phyloP scores from a whole-genome alignment of 225 moss, liverwort and hornwort genomes.

The Pseudisothecium myosuroides region DNA sequence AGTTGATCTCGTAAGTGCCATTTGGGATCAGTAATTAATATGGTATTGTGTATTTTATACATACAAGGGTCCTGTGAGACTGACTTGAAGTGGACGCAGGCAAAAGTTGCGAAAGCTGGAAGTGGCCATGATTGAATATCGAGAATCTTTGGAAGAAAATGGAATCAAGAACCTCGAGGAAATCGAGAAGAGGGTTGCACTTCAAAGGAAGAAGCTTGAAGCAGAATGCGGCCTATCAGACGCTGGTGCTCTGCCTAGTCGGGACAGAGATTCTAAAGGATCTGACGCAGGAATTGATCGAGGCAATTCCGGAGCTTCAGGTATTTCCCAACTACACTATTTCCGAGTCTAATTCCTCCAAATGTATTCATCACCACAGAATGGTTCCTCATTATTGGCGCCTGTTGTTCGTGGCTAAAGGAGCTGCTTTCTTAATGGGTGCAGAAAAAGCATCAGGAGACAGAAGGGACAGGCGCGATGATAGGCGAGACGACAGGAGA shows the following conservation, averaged over 20 bases:
- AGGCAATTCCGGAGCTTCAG: constrained; percentile 49
- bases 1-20: background rate
- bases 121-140: constrained; percentile 88
- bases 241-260: constrained; percentile 32
- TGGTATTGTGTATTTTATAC: background rate
- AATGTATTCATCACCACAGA: background rate
- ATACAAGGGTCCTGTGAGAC: background rate
- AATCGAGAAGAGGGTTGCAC: constrained; percentile 75
- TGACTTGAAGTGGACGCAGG: constrained; percentile 25
- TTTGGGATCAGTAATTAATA: background rate
- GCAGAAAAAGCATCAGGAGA: constrained; percentile 75
- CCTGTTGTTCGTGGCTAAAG: background rate
- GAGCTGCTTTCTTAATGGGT: background rate
- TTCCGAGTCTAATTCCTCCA: background rate
- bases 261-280: constrained; percentile 70
- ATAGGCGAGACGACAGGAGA: constrained; percentile 57
- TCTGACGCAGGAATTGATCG: constrained; percentile 56
- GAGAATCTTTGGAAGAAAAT: constrained; percentile 91
- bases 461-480: constrained; percentile 72
- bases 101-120: constrained; percentile 97
- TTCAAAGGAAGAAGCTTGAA: constrained; percentile 79
- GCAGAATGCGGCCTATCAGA: constrained; percentile 75
- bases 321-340: constrained; percentile 6
- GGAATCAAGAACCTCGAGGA: constrained; percentile 82
- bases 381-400: background rate